Evolutionary conservation across 2,329 filamentous ascomycete species (phyloP).

Genomic region (Thelonectria rubi): DNA sequence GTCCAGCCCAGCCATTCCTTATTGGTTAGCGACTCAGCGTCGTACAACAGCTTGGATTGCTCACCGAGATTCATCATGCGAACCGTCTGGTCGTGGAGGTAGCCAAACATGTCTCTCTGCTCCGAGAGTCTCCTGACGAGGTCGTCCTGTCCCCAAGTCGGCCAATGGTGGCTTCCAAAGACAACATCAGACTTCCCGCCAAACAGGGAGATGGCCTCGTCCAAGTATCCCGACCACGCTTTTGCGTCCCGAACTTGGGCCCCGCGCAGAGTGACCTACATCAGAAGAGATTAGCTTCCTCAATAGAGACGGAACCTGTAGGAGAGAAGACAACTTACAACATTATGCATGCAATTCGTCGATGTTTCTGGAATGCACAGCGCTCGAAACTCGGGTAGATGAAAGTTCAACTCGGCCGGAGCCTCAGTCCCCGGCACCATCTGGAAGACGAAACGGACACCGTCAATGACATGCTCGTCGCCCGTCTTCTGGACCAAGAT

Average conservation of each 20-base stretch:
- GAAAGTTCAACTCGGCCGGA: conserved; percentile 53
- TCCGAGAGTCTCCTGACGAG: conserved; percentile 41
- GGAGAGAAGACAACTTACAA: conserved; percentile 31
- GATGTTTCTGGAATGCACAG: conserved; percentile 51
- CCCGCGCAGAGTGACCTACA: conserved; percentile 49
- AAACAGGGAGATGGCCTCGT: conserved; percentile 49
- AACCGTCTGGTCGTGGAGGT: conserved; percentile 52
- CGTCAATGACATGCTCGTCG: conserved; percentile 45
- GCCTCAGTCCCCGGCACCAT: conserved; percentile 54
- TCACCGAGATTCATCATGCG: conserved; percentile 46
- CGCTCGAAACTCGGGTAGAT: conserved; percentile 49
- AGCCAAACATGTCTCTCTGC: conserved; percentile 53
- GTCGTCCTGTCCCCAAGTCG: conserved; percentile 49
- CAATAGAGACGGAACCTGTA: neutral
- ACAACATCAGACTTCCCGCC: conserved; percentile 45
- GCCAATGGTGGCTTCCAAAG: conserved; percentile 53
- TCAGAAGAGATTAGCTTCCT: neutral
- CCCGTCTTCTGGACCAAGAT: conserved; percentile 38
- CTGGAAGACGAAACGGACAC: conserved; percentile 51
- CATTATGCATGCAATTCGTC: conserved; percentile 53
- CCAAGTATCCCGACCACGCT: conserved; percentile 51
- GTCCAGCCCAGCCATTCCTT: conserved; percentile 48
- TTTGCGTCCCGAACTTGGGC: conserved; percentile 53
- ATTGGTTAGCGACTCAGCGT: neutral
- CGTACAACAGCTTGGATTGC: no score